Base-by-base conservation (phyloP, 2,329 filamentous ascomycete genomes). In the Alternaria sp. region DNA sequence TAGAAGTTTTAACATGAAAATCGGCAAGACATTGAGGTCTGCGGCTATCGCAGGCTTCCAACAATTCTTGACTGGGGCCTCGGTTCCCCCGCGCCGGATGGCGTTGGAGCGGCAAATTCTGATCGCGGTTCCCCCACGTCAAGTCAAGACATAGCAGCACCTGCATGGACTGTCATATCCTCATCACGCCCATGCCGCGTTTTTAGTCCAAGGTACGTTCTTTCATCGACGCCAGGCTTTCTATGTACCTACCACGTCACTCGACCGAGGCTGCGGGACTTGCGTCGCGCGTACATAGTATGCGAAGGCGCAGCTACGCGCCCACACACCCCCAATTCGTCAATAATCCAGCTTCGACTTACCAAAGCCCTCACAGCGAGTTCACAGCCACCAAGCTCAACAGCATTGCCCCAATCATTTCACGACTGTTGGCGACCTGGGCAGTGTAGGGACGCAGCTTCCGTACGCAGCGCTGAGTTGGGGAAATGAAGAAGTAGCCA, bases 51-150 rank as follows among this genome's bases (percentile, higher is more conserved):
- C 40, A 51, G 58, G 26, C 46, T 33, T n/a, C 26, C 26, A 14
- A 42, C 34, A 49, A 45, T 61, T 61, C 46, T 49, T 39, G 34
- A 28, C 37, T 17, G 44, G 28, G 51, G 58, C 37, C 51, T 34
- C 54, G 54, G 10, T 46, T 48, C 55, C 58, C 54, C 49, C 56
- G 33, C 37, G 34, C 50, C 49, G 42, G 50, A 49, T 23, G 28
- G 34, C 11, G 36, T 29, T 29, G 14, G 11, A 44, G 45, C 50
- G 50, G 42, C 21, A 36, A 36, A 9, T 37, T 28, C 45, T 40
- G 29, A 34, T 48, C 44, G 44, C 44, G 44, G 44, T 48, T 48
- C 44, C 31, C 44, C 17, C 17, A 17, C 17, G 17, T 17, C 31
- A 48, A 29, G 21, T 34, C 31, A 36, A n/a, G 21, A 48, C 13